Percentiles rank a stretch among this genome's conserved stretches.
Evolutionary conservation across 176 grass and related monocot species (phyloP).

Genomic region (Chloris gayana): DNA sequence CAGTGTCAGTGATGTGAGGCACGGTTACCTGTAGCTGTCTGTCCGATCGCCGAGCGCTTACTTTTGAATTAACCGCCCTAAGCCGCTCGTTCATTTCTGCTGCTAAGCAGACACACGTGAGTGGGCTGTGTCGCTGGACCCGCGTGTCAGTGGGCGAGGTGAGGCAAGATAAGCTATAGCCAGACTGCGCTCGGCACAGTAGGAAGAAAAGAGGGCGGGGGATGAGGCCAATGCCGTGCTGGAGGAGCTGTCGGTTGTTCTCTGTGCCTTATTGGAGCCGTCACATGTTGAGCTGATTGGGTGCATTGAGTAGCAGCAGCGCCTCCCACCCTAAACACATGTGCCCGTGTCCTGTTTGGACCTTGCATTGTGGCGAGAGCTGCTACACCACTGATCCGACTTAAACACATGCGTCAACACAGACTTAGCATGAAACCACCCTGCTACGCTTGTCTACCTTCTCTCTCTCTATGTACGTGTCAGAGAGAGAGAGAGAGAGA

Average conservation of each 20-base stretch:
- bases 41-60: not conserved
- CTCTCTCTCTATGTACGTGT: not conserved
- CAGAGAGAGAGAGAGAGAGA: constrained; percentile 10
- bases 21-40: constrained; percentile 26
- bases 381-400: not conserved
- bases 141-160: constrained; percentile 11
- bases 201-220: constrained; percentile 23
- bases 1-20: not conserved
- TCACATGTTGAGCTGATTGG: constrained; percentile 82
- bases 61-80: not conserved
- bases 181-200: constrained; percentile 45
- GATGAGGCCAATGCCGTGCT: constrained; percentile 78
- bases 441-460: constrained; percentile 19
- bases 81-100: not conserved
- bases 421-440: constrained; percentile 26
- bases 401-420: constrained; percentile 36
- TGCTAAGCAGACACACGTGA: constrained; percentile 22
- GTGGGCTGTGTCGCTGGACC: not conserved
- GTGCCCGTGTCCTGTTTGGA: constrained; percentile 45
- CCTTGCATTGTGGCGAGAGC: not conserved
- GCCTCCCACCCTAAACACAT: constrained; percentile 51
- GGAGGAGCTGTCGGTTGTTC: constrained; percentile 81
- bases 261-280: constrained; percentile 78
- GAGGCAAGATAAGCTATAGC: constrained; percentile 44
- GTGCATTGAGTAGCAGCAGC: constrained; percentile 48